Base-by-base conservation (phyloP, 208 protist species). In the Leishmania mexicana region DNA sequence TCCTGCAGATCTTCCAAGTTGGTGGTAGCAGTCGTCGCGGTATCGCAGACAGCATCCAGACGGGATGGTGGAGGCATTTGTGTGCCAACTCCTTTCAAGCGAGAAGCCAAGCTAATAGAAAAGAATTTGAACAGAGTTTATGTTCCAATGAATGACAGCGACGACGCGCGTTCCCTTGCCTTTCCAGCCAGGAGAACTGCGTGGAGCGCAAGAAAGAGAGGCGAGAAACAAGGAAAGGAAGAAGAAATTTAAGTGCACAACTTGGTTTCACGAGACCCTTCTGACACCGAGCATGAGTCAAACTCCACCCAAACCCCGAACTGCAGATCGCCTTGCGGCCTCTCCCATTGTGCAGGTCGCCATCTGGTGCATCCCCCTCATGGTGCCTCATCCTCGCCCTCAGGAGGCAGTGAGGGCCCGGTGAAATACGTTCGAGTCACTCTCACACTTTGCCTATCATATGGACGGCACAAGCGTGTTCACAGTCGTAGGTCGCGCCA, bases 21-120 rank as follows among this genome's bases (percentile, higher is more conserved):
- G 6, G 67, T 77, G 53, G 57, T 72, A 13, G 60, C 1, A 3
- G 71, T 78, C 13, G 79, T 62, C 62, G 79, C 73, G 2, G 78
- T 81, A 72, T 92, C 86, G 64, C 88, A 92, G 1, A 83, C 31
- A 15, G 79, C 83, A 62, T 86, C 79, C 1, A 86, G 75, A 28
- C 83, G 83, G 38, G 72, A 78, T n/a, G n/a, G 72, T 53, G 42
- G 79, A 11, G 54, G 79, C 79, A 82, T 82, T 53, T 47, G 24
- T 19, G 13, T 40, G 13, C 38, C 31, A 38, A 38, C 38, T 72
- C 0, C 38, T 47, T 72, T 54, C 15, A 24, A 65, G 60, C 35
- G 15, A 24, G 15, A 24, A 54, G 40, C 0, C 0, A 42, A 54
- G 24, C 10, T 53, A 31, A 31, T 6, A 4, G 3, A 54, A 15